These are phyloP conservation scores for Fusarium anguioides DNA, from an alignment of 2,329 filamentous ascomycete genomes.

Conservation along the genomic window DNA sequence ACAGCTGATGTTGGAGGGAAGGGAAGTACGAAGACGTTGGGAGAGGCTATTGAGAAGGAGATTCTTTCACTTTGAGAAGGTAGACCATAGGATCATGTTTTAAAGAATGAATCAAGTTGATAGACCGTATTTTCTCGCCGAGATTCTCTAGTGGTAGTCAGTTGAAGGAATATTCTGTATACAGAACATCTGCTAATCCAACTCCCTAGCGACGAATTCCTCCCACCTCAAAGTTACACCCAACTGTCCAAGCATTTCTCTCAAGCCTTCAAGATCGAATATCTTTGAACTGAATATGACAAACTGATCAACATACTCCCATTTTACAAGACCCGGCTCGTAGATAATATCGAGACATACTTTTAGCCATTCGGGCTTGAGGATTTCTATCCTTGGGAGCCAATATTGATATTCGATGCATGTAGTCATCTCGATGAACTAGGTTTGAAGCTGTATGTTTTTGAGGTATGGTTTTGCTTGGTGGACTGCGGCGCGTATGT, in stretches of 20 bases:
- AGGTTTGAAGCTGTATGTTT: no score
- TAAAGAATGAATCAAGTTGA: no score
- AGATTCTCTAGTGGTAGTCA: no score
- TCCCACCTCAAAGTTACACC: neutral
- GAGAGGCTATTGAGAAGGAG: constrained; percentile 38
- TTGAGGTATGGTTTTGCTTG: fast-evolving
- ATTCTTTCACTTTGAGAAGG: neutral
- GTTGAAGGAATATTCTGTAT: no score
- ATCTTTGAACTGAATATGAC: fast-evolving
- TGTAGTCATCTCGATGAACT: neutral
- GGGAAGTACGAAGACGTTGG: constrained; percentile 40
- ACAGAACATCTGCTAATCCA: no score
- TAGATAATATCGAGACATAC: neutral
- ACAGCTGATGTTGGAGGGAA: constrained; percentile 49
- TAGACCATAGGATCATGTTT: no score
- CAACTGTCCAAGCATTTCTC: neutral
- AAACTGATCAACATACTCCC: fast-evolving
- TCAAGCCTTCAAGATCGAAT: fast-evolving
- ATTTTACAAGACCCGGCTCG: fast-evolving
- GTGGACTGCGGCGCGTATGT: neutral
- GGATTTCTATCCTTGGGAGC: neutral
- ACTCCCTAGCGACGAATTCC: neutral
- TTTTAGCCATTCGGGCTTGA: neutral
- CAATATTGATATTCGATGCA: neutral
- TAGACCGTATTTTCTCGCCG: no score